Base-by-base conservation (phyloP, 768 basidiomycete species). In the Cystofilobasidium ferigula region DNA sequence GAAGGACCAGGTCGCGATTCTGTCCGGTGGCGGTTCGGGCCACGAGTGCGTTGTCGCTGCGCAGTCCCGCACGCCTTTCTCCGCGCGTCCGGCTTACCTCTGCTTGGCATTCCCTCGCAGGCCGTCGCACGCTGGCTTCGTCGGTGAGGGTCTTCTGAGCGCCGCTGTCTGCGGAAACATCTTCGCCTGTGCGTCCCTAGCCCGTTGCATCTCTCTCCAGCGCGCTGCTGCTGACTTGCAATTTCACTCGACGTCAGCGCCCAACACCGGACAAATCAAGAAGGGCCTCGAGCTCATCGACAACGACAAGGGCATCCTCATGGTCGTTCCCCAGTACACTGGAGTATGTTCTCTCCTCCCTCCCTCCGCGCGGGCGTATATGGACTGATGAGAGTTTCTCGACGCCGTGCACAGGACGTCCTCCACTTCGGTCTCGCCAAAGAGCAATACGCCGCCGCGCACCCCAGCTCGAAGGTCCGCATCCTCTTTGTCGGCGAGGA, bases 351-450 rank as follows among this genome's bases (percentile, higher is more conserved):
- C 2, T 24, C 30, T 1, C 7, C n/a, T 64, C 20, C 20, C 22
- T 43, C 13, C 28, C 51, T 7, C 40, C 40, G 10, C 40, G 20
- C 40, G 10, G 40, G 10, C 40, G 10, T 20, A 10, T 42, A 10
- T 42, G 40, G 20, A 42, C 40, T 10, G 40, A 20, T 42, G 20
- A 10, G 20, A 10, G 10, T 42, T 42, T 42, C 20, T 42, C 20
- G 10, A 10, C 10, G 10, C 40, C 40, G 10, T 42, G 40, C 40
- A 20, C 40, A 20, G 40, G 78, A 78, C 67, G 77, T 76, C 13
- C 72, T 78, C 20, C 77, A 76, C 66, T 78, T 78, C 58, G 78
- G 77, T 36, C 72, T 78, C 5, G 76, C 77, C 18, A 74, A 72
- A 12, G 76, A 76, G 66, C 72, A 75, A 59, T 68, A 72, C 64